These are phyloP conservation scores for Albugo laibachii DNA, from an alignment of 352 stramenopile genomes.

Conservation along the genomic window DNA sequence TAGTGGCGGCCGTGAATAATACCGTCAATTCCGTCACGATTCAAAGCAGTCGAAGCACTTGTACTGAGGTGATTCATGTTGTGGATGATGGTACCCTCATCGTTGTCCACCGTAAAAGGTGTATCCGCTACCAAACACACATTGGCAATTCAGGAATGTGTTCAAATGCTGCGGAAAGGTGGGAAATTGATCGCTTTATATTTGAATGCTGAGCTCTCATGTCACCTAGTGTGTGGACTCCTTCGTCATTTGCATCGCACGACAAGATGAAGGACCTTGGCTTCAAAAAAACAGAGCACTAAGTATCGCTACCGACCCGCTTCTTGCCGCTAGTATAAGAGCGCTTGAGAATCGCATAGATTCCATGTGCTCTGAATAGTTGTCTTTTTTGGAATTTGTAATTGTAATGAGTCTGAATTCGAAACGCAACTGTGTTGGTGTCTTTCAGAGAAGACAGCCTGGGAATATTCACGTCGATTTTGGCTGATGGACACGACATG, in stretches of 20 bases:
- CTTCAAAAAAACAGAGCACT: too few relatives aligned
- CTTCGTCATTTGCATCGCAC: constrained; percentile 49
- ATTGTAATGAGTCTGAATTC: too few relatives aligned
- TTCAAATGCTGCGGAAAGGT: constrained; percentile 60
- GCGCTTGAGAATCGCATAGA: too few relatives aligned
- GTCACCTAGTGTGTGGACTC: constrained; percentile 27
- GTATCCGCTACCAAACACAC: constrained; percentile 38
- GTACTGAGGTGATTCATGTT: constrained; percentile 75
- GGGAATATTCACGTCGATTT: too few relatives aligned
- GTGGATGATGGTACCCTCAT: constrained; percentile 63
- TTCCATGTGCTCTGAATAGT: too few relatives aligned
- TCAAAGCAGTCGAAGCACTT: constrained; percentile 62
- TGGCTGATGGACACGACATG: too few relatives aligned
- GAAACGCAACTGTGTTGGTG: too few relatives aligned
- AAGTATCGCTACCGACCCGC: too few relatives aligned
- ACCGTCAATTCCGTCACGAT: constrained; percentile 74
- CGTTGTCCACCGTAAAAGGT: constrained; percentile 73
- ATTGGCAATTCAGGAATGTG: constrained; percentile 59
- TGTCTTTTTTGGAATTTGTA: too few relatives aligned
- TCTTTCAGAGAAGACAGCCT: too few relatives aligned
- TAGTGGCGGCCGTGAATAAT: constrained; percentile 70
- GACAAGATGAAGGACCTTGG: constrained; percentile 12
- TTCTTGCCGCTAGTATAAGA: too few relatives aligned
- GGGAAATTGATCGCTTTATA: too few relatives aligned
- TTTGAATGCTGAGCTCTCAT: not conserved